These are phyloP conservation scores for Coccomyxa sp. DNA, from an alignment of 139 green algal genomes.

Conservation along the genomic window DNA sequence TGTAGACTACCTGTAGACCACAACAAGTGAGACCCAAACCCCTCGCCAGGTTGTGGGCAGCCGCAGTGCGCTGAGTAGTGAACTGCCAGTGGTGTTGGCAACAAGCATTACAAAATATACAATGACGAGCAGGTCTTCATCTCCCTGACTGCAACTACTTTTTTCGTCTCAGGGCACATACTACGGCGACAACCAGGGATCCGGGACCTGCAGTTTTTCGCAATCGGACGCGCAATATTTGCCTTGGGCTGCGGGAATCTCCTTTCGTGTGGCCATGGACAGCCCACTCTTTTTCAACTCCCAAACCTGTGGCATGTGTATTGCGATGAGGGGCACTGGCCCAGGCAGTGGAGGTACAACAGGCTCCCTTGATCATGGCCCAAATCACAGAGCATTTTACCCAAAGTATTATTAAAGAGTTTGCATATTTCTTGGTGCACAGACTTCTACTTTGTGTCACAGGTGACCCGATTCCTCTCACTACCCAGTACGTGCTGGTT, in stretches of 20 bases:
- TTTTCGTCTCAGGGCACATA: constrained; percentile 17
- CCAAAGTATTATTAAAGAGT: too few relatives aligned
- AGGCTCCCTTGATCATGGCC: neutral
- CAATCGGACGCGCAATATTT: neutral
- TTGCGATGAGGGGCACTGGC: constrained; percentile 10
- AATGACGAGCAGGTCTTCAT: neutral
- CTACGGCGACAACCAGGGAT: constrained; percentile 15
- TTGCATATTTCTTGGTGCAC: neutral
- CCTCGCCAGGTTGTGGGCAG: too few relatives aligned
- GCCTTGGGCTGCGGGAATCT: constrained; percentile 7
- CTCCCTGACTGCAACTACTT: neutral
- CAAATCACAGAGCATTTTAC: neutral
- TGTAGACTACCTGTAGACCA: too few relatives aligned
- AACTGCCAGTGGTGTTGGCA: too few relatives aligned
- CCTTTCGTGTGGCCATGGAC: constrained; percentile 15
- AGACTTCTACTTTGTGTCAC: neutral
- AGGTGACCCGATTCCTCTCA: constrained; percentile 10
- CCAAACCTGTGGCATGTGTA: constrained; percentile 18
- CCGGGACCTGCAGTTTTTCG: constrained; percentile 18
- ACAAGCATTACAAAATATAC: neutral
- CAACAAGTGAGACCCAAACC: too few relatives aligned
- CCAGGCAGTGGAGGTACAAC: constrained; percentile 3
- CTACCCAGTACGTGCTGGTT: constrained; percentile 12
- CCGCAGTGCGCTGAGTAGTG: too few relatives aligned
- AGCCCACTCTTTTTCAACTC: neutral